Evolutionary conservation across 257 asterid species (phyloP), one percentile per base, ranked within the genome.

Genomic region (Plectranthus barbatus): DNA sequence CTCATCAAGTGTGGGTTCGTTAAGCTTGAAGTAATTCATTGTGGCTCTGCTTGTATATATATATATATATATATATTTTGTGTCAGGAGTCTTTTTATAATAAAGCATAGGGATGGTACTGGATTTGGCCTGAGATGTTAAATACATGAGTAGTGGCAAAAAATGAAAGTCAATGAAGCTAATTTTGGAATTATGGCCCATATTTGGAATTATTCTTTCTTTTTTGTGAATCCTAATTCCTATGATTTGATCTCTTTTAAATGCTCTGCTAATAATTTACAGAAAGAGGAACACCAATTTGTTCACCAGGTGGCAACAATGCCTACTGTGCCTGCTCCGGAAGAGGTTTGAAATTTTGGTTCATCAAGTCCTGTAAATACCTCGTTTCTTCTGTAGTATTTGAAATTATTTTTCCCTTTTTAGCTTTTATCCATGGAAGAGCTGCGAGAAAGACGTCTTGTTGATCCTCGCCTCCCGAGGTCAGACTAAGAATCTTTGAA

Each of bases 381-480:
- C 48, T 10, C 60, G 51, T 64, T 66, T 67, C 24, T 56, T 58
- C 34, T 13, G 18, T 49, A 41, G 47, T 64, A 40, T 52, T 24
- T 69, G 40, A 47, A 56, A 14, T 71, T 42, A 33, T 57, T 17
- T 44, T 73, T 29, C 51, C 45, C 54, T 62, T 71, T 77, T 71
- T 84, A 92, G 99, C 93, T 92, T 70, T 76, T 86, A 69, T 80
- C 94, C 55, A 77, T 83, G 97, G 99, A 92, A 67, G 96, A 89
- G 63, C 70, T 92, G 81, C 87, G 90, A 56, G 99, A 89, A 79
- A 75, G 67, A 66, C 96, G 96, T 33, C 69, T 89, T 48, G 80
- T 74, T 68, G 97, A 92, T 84, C 97, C 99, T 64, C 90, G 88
- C 66, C 91, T 92, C 73, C 97, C 99, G 63, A 86, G 93, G 99